Conservation (phyloP, 2,329 filamentous ascomycete genomes). For the Apiospora hydei region DNA sequence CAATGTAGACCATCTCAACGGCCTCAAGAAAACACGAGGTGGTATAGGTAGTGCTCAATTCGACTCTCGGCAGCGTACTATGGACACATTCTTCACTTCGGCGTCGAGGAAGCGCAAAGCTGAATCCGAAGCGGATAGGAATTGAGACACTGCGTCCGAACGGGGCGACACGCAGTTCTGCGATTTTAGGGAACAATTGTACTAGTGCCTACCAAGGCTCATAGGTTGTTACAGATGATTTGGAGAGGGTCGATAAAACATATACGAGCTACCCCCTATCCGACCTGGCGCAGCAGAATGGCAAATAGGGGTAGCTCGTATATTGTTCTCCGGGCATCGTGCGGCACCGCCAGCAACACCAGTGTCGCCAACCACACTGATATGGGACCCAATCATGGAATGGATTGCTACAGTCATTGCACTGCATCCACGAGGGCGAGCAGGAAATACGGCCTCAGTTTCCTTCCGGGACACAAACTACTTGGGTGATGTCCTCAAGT, state of each 20-base stretch:
- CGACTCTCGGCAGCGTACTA: constrained; percentile 77
- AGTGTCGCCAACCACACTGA: not conserved
- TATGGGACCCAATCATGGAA: not conserved
- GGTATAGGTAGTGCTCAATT: constrained; percentile 82
- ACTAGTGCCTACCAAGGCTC: no score
- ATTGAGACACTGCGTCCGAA: constrained; percentile 24
- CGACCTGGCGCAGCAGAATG: no score
- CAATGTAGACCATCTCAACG: constrained; percentile 72
- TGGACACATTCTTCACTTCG: constrained; percentile 75
- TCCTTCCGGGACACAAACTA: not conserved
- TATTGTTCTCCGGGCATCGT: no score
- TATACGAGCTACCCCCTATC: no score
- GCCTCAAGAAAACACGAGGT: constrained; percentile 79
- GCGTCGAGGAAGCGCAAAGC: constrained; percentile 57
- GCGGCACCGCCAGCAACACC: not conserved
- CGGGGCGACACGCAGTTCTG: no score
- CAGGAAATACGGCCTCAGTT: not conserved
- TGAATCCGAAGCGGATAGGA: constrained; percentile 35
- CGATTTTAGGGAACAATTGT: no score
- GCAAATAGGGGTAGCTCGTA: no score
- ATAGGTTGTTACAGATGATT: no score
- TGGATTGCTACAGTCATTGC: not conserved
- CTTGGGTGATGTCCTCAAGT: not conserved
- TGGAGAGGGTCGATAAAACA: no score
- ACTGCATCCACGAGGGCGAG: not conserved